These are phyloP conservation scores for Punica granatum DNA, from an alignment of 345 rosid genomes.

Conservation along the genomic window DNA sequence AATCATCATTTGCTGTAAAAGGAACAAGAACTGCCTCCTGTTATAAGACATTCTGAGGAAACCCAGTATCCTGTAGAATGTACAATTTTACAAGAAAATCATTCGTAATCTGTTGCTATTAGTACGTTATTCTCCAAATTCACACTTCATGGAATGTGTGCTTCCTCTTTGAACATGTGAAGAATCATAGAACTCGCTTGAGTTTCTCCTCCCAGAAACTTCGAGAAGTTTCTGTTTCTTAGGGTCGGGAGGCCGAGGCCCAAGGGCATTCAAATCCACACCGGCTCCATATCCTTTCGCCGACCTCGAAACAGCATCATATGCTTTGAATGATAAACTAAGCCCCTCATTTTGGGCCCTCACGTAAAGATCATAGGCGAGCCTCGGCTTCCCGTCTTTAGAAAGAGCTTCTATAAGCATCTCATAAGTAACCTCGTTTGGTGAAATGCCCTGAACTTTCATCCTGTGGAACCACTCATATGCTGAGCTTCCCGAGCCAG, in stretches of 20 bases:
- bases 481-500: slow-evolving; percentile 52
- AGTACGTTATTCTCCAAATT: background rate
- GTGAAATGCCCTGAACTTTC: slow-evolving; percentile 48
- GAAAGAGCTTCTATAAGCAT: slow-evolving; percentile 73
- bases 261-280: slow-evolving; percentile 48
- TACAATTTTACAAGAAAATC: background rate
- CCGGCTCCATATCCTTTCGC: slow-evolving; percentile 49
- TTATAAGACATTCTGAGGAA: background rate
- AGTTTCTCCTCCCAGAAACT: background rate
- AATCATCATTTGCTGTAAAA: no score
- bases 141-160: background rate
- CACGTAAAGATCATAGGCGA: slow-evolving; percentile 59
- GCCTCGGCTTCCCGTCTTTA: slow-evolving; percentile 71
- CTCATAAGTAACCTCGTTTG: slow-evolving; percentile 68
- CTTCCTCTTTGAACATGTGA: background rate
- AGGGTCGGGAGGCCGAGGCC: slow-evolving; percentile 49
- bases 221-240: slow-evolving; percentile 14
- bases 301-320: slow-evolving; percentile 50
- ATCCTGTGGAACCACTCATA: slow-evolving; percentile 91
- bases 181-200: background rate
- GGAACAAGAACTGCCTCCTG: background rate
- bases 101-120: background rate
- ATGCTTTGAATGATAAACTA: slow-evolving; percentile 49
- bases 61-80: no score
- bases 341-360: slow-evolving; percentile 58